Conservation (phyloP, 345 rosid genomes). For the Triadica sebifera region DNA sequence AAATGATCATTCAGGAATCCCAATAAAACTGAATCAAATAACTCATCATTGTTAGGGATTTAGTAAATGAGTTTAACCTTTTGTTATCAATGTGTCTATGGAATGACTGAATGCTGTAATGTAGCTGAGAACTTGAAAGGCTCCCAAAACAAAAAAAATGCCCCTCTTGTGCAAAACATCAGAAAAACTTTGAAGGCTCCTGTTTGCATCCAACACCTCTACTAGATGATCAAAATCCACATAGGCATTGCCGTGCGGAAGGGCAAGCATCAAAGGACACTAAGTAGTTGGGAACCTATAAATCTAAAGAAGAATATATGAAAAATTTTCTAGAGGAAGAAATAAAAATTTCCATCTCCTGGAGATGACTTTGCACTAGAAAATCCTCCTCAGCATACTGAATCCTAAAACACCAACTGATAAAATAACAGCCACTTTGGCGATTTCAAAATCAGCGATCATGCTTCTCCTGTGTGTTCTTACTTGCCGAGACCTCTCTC, state of each 20-base stretch:
- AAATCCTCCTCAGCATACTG: conserved; percentile 44
- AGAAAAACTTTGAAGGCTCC: conserved; percentile 7
- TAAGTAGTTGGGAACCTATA: neutral
- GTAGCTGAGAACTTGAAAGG: neutral
- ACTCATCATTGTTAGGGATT: too few species aligned
- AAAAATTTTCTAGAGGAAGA: neutral
- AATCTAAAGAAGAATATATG: neutral
- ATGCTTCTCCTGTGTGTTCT: conserved; percentile 35
- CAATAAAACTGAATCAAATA: too few species aligned
- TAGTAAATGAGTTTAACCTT: too few species aligned
- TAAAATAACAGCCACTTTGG: conserved; percentile 55
- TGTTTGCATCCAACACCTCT: conserved; percentile 12
- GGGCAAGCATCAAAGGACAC: neutral
- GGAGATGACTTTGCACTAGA: conserved; percentile 41
- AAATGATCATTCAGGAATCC: too few species aligned
- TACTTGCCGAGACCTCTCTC: conserved; percentile 41
- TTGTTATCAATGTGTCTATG: neutral
- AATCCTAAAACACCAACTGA: conserved; percentile 68
- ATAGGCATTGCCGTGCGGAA: conserved; percentile 13
- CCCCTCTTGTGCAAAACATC: neutral
- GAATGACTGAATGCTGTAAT: too few species aligned
- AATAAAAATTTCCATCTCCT: neutral
- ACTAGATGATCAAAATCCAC: conserved; percentile 3
- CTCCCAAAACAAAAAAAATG: neutral
- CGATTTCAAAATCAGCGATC: conserved; percentile 32